Evolutionary conservation across 2,329 filamentous ascomycete genomes (phyloP).

Genomic region (Alternaria arbusti): DNA sequence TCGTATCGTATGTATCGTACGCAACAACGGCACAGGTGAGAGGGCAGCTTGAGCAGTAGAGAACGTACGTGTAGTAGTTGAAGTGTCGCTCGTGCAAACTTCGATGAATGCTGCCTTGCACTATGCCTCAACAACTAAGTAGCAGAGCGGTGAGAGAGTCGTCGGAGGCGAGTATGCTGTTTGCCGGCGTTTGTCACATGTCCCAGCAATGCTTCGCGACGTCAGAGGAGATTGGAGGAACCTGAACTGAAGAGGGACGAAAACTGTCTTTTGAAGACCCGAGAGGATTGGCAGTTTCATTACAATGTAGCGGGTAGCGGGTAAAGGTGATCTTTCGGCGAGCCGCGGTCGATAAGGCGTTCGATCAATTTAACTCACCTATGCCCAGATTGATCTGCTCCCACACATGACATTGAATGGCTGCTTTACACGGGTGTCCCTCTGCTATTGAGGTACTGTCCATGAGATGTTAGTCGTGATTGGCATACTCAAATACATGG

Average conservation of each 20-base stretch:
- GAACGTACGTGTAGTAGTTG: not conserved
- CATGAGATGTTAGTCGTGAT: not conserved
- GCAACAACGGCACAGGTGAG: not conserved
- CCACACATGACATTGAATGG: not conserved
- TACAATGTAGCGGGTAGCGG: not conserved
- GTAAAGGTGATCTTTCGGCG: not conserved
- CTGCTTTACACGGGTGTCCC: not conserved
- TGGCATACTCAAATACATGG: not conserved
- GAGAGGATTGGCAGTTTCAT: not conserved
- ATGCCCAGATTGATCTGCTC: not conserved
- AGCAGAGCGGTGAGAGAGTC: slow-evolving; percentile 1
- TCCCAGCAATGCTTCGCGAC: not conserved
- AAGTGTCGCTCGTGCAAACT: not conserved
- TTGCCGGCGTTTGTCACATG: not conserved
- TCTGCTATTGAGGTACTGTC: not conserved
- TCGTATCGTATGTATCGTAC: not conserved
- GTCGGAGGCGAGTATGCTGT: not conserved
- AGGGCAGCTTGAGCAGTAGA: not conserved
- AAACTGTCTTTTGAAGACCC: not conserved
- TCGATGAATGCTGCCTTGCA: not conserved
- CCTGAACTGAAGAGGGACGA: not conserved
- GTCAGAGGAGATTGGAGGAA: not conserved
- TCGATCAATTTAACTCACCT: not conserved
- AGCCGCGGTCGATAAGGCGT: not conserved
- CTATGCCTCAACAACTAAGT: not conserved